These are phyloP conservation scores for Hansfordia pulvinata DNA, from an alignment of 2,329 filamentous ascomycete species.

Conservation along the genomic window DNA sequence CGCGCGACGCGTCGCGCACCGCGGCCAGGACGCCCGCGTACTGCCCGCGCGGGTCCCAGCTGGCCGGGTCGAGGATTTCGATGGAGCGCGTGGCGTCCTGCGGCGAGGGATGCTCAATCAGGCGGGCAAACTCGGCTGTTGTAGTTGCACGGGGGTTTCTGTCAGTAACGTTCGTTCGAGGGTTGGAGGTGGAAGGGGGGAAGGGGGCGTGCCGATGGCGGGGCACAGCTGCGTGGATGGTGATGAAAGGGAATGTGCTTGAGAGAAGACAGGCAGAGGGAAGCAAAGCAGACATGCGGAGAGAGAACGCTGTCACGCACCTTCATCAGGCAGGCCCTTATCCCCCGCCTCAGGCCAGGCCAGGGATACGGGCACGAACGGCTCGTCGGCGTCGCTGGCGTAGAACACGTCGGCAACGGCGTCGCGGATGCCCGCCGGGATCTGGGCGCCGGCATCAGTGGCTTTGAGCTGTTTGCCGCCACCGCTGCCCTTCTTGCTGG, in stretches of 20 bases:
- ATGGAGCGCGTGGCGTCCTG: conserved; percentile 44
- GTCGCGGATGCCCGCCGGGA: conserved; percentile 44
- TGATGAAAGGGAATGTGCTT: conserved; percentile 1
- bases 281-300: neutral
- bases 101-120: conserved; percentile 46
- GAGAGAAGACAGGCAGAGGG: neutral
- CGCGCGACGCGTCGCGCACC: conserved; percentile 47
- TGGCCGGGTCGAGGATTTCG: conserved; percentile 49
- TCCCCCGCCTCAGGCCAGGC: conserved; percentile 38
- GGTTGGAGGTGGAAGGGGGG: too few relatives aligned
- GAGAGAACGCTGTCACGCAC: conserved; percentile 24
- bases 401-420: conserved; percentile 50
- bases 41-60: conserved; percentile 61
- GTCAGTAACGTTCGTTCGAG: too few relatives aligned
- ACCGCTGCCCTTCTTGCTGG: conserved; percentile 15
- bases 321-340: conserved; percentile 44
- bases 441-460: conserved; percentile 35
- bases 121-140: conserved; percentile 53
- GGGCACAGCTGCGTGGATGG: neutral
- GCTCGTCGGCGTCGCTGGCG: conserved; percentile 72
- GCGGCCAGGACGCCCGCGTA: conserved; percentile 59
- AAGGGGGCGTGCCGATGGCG: conserved; percentile 1
- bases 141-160: conserved; percentile 1
- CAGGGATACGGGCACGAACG: conserved; percentile 65
- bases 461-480: conserved; percentile 33